Conservation (phyloP, 768 basidiomycete genomes). For the Favolaschia claudopus region DNA sequence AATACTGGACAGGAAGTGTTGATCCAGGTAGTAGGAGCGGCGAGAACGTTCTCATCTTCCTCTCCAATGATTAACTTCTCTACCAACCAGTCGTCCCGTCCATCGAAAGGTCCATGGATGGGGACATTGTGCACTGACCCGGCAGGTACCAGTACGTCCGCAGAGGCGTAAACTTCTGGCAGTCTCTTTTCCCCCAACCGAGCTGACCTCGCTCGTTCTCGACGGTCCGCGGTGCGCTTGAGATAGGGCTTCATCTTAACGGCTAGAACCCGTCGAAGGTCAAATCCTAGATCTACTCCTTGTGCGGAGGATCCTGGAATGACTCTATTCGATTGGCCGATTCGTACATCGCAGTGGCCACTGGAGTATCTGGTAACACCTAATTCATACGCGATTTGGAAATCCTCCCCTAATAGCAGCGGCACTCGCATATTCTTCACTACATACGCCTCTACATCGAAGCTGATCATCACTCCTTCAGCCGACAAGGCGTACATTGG, state of each 20-base stretch:
- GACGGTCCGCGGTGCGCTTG: background rate
- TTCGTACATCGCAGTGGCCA: background rate
- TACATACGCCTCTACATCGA: slow-evolving; percentile 32
- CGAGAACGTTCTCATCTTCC: slow-evolving; percentile 7
- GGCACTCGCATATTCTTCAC: slow-evolving; percentile 34
- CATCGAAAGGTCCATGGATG: slow-evolving; percentile 2
- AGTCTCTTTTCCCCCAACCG: background rate
- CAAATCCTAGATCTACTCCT: slow-evolving; percentile 4
- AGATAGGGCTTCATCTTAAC: background rate
- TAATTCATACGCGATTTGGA: slow-evolving; percentile 30
- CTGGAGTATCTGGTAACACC: slow-evolving; percentile 11
- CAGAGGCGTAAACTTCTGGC: slow-evolving; percentile 1
- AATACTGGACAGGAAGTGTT: slow-evolving; percentile 7
- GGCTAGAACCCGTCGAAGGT: slow-evolving; percentile 1
- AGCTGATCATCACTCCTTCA: slow-evolving; percentile 8
- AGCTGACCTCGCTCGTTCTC: background rate
- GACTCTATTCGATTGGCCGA: background rate
- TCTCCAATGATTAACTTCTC: slow-evolving; percentile 22
- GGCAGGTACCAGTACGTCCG: background rate
- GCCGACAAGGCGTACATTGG: slow-evolving; percentile 4
- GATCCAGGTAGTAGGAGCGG: slow-evolving; percentile 26
- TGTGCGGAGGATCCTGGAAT: slow-evolving; percentile 15
- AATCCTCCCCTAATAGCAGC: slow-evolving; percentile 37
- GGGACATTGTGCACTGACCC: background rate
- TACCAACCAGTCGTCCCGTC: slow-evolving; percentile 20